Base-by-base conservation (phyloP, 2,329 filamentous ascomycete species). In the Penicillium fuscoglaucum region DNA sequence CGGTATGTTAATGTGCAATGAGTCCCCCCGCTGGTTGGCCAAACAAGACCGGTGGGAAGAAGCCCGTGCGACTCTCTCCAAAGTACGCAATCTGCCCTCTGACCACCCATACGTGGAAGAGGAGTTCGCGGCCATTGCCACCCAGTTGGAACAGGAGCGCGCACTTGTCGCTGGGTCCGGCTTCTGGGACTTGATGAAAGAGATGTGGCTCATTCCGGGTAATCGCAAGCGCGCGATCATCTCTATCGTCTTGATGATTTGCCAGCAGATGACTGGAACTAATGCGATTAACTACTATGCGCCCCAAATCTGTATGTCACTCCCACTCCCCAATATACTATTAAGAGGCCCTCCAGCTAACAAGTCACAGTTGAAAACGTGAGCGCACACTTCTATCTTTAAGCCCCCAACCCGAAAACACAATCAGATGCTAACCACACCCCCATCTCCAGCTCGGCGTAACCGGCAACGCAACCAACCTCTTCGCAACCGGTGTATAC, bases 401-500 rank as follows among this genome's bases (percentile, higher is more conserved):
- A 15, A 28, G 2, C 19, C 19, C 24, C 3, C 7, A 19, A 26
- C 12, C 8, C 40, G 19, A 31, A 9, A 5, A 24, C 4, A 29
- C 12, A 44, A n/a, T 26, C 10, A 12, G 13, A 48, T 13, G n/a
- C 35, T 48, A 26, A 58, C 39, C 26, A 55, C 19, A n/a, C 10
- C 31, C 21, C 21, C 2, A 33, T 47, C 21, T 53, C n/a, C 81
- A 84, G 64, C 79, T 90, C 2, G 88, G 88, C 19, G 80, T 91
- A 55, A 76, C 68, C 1, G 81, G 79, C 13, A 85, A 82, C 6
- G 72, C 81, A 40, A 80, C 83, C 41, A 84, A 83, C 19, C 83
- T 91, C 26, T 89, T 91, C 70, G 87, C 89, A 5, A 90, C 88
- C 0, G 88, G 89, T 41, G 83, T 91, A 63, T 91, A 90, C 69